Conservation (phyloP, 768 basidiomycete genomes). For the Termitomyces sp. region DNA sequence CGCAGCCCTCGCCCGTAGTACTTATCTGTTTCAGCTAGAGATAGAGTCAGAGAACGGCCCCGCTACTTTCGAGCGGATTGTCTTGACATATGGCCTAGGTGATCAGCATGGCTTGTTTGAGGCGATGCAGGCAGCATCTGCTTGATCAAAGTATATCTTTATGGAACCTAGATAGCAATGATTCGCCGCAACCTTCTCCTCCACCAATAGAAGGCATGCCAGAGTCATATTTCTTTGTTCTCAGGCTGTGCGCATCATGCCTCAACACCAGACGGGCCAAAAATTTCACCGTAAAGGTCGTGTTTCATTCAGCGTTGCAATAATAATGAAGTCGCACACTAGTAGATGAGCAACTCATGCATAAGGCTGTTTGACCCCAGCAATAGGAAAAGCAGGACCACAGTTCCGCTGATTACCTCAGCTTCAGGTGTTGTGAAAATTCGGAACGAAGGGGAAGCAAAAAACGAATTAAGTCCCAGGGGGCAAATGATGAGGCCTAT, state of each 20-base stretch:
- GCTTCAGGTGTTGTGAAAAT: neutral
- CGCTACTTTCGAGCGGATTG: constrained; percentile 64
- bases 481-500: neutral
- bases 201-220: neutral
- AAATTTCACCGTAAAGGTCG: neutral
- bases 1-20: neutral
- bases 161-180: neutral
- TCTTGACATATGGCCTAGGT: constrained; percentile 80
- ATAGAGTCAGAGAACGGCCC: constrained; percentile 55
- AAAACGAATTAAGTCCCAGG: neutral
- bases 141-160: neutral
- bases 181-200: neutral
- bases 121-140: constrained; percentile 38
- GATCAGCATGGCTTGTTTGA: constrained; percentile 72
- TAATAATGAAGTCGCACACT: neutral
- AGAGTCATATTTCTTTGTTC: neutral
- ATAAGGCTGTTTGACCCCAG: neutral
- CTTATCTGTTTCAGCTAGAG: constrained; percentile 34
- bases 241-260: neutral
- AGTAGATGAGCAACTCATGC: neutral
- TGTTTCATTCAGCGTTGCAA: neutral
- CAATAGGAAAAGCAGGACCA: too few relatives aligned
- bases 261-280: neutral
- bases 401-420: neutral
- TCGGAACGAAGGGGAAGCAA: neutral